Evolutionary conservation across 1,139 yeast species (phyloP).

Genomic region (Scheffersomyces titani): DNA sequence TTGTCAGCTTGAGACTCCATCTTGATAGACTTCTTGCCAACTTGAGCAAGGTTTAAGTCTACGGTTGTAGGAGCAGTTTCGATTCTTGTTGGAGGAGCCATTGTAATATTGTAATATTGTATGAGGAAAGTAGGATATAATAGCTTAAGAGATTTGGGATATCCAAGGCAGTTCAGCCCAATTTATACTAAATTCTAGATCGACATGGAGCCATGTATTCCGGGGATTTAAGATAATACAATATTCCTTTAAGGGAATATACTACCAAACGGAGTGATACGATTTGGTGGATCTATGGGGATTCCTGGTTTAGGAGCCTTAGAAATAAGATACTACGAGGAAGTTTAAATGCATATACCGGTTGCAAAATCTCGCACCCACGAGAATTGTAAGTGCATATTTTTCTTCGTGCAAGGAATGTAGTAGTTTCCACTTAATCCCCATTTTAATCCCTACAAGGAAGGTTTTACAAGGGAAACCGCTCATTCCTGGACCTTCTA

Average conservation of each 20-base stretch:
- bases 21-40: slow-evolving; percentile 4
- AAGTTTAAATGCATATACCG: not conserved
- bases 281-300: not conserved
- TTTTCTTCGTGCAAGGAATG: not conserved
- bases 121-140: not conserved
- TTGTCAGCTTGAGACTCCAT: slow-evolving; percentile 14
- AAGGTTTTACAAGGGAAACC: not conserved
- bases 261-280: not conserved
- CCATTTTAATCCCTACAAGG: not conserved
- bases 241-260: not conserved
- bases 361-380: slow-evolving; percentile 6
- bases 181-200: not conserved
- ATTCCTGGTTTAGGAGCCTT: not conserved
- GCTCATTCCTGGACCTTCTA: not conserved
- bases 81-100: slow-evolving; percentile 41
- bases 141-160: not conserved
- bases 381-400: slow-evolving; percentile 13
- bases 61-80: slow-evolving; percentile 27
- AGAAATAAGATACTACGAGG: not conserved
- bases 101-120: slow-evolving; percentile 10
- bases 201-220: not conserved
- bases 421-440: not conserved
- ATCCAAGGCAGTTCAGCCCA: not conserved
- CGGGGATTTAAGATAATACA: not conserved
- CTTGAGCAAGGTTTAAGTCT: slow-evolving; percentile 2